Evolutionary conservation across 805 yeast genomes (phyloP), one percentile per base, ranked within the genome.

Genomic region (Nakazawaea peltata): DNA sequence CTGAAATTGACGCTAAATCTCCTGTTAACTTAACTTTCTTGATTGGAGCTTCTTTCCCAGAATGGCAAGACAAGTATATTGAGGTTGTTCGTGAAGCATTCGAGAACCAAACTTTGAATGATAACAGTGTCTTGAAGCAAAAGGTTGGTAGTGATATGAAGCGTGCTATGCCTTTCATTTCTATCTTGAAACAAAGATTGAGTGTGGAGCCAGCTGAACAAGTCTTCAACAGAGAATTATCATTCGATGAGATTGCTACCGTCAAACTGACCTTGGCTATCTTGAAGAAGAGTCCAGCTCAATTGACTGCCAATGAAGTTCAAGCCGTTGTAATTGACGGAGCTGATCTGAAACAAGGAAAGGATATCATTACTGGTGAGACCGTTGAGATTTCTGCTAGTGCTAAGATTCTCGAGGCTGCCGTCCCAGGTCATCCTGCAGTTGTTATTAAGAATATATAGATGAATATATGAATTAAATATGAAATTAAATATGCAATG

Each of bases 101-200:
- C 46, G 87, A 76, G 48, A 59, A 56, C 30, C 78, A 74, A 25
- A 59, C 73, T 19, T 66, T 82, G 51, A 66, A 77, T 44, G 90
- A 82, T 56, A 80, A 70, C 63, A 70, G 69, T 50, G 64, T 62
- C 39, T 65, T 82, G 48, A 80, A 71, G 56, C 71, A 75, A 46
- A 74, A 66, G 54, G 77, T 82, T 41, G 84, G 84, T 45, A 80
- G 78, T 57, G 97, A 92, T 51, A 84, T 88, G 83, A 92, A 92
- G 73, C 81, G 94, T 49, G 97, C 95, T 41, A 92, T 92, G 97
- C 97, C 97, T 41, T 90, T 88, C 59, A 87, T 92, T 42, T 79
- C 90, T 44, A 65, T 75, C 48, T 67, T 92, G 58, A 88, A 92
- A 61, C 84, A 80, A 54, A 77, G 94, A 64, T 69, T 92, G 46